These are phyloP conservation scores for Fusarium sororula DNA, from an alignment of 2,329 filamentous ascomycete species.

Conservation along the genomic window DNA sequence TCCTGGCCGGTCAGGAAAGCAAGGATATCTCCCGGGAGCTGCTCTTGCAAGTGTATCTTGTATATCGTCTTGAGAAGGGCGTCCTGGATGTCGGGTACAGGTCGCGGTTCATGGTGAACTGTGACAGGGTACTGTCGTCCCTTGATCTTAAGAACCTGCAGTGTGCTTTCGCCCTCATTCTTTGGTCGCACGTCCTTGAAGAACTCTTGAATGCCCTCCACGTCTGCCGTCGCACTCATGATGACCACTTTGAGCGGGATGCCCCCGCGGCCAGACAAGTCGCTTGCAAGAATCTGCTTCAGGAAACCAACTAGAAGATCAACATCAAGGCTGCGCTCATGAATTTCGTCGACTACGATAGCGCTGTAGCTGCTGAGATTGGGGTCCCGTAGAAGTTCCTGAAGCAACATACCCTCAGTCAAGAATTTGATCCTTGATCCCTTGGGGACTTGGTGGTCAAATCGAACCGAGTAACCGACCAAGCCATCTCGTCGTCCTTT, in stretches of 20 bases:
- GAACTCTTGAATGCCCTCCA: slow-evolving; percentile 79
- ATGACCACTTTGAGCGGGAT: slow-evolving; percentile 86
- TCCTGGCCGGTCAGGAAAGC: slow-evolving; percentile 95
- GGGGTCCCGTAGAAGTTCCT: slow-evolving; percentile 90
- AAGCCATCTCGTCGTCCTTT: slow-evolving; percentile 53
- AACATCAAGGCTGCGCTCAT: slow-evolving; percentile 94
- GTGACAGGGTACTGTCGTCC: slow-evolving; percentile 90
- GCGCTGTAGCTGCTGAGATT: slow-evolving; percentile 86
- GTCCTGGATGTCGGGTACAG: slow-evolving; percentile 84
- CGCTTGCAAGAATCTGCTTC: slow-evolving; percentile 74
- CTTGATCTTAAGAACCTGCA: slow-evolving; percentile 72
- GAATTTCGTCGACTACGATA: slow-evolving; percentile 94
- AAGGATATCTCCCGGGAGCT: slow-evolving; percentile 91
- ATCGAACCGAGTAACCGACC: slow-evolving; percentile 94
- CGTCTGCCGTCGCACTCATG: slow-evolving; percentile 97
- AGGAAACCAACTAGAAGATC: slow-evolving; percentile 91
- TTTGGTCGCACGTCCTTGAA: slow-evolving; percentile 60
- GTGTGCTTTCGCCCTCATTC: slow-evolving; percentile 27
- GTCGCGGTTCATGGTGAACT: slow-evolving; percentile 75
- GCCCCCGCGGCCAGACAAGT: slow-evolving; percentile 72
- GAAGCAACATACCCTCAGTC: slow-evolving; percentile 94
- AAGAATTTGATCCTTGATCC: slow-evolving; percentile 91
- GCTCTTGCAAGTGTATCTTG: slow-evolving; percentile 85
- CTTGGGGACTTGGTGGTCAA: slow-evolving; percentile 85
- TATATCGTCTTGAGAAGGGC: slow-evolving; percentile 83